Percentiles rank a stretch among this genome's conserved stretches.
These are phyloP conservation scores for Aspergillus leporis DNA, from an alignment of 495 filamentous ascomycete species.

Conservation along the genomic window DNA sequence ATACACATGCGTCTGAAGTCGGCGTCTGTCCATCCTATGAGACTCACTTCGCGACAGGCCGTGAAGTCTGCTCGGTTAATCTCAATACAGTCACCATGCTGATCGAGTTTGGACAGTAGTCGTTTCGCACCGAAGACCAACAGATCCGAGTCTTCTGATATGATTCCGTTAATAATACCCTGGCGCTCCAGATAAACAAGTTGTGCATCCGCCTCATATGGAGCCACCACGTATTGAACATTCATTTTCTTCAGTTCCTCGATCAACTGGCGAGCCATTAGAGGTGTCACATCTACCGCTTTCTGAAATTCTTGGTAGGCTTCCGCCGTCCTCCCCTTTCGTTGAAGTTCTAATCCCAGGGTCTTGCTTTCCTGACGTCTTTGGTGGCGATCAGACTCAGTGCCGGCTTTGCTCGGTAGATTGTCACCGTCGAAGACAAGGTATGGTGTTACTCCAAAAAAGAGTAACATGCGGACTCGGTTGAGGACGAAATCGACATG, in stretches of 20 bases:
- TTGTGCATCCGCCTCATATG: slow-evolving; percentile 97
- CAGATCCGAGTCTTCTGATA: slow-evolving; percentile 96
- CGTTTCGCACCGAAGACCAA: slow-evolving; percentile 91
- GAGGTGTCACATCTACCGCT: slow-evolving; percentile 91
- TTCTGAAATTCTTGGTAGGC: slow-evolving; percentile 91
- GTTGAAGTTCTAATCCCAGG: slow-evolving; percentile 74
- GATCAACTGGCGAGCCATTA: slow-evolving; percentile 91
- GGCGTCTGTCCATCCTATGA: slow-evolving; percentile 87
- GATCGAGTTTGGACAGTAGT: slow-evolving; percentile 90
- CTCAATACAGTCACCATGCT: slow-evolving; percentile 90
- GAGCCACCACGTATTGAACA: slow-evolving; percentile 89
- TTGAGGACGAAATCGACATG: slow-evolving; percentile 91
- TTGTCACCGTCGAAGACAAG: slow-evolving; percentile 96
- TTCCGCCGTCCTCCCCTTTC: slow-evolving; percentile 74
- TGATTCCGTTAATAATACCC: slow-evolving; percentile 78
- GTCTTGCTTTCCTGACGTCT: slow-evolving; percentile 73
- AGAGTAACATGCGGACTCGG: slow-evolving; percentile 86
- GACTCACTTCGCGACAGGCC: slow-evolving; percentile 79
- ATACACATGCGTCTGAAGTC: slow-evolving; percentile 97
- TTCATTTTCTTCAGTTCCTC: slow-evolving; percentile 80
- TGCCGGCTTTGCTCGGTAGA: slow-evolving; percentile 92
- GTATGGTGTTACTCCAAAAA: slow-evolving; percentile 90
- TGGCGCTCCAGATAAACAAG: slow-evolving; percentile 88
- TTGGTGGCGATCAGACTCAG: slow-evolving; percentile 70
- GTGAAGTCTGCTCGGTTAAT: slow-evolving; percentile 86